These are phyloP conservation scores for Juglanconis oblonga DNA, from an alignment of 2,329 filamentous ascomycete genomes.

Conservation along the genomic window DNA sequence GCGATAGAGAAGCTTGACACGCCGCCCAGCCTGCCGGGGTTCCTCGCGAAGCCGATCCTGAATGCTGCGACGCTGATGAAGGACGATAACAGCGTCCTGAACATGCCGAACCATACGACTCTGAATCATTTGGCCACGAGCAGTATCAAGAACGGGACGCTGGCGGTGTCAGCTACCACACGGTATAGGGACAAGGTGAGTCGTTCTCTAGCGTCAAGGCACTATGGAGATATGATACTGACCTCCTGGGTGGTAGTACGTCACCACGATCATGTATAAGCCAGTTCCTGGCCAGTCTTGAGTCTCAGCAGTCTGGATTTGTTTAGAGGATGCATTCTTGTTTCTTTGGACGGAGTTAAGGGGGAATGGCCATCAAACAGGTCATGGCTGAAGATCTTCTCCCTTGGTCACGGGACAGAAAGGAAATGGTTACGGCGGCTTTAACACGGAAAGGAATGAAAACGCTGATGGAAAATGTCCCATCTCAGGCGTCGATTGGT, in stretches of 20 bases:
- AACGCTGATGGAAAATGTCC: not conserved
- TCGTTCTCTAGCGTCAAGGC: conserved; percentile 6
- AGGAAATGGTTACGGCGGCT: conserved; percentile 3
- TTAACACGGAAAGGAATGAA: conserved; percentile 6
- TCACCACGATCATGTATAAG: conserved; percentile 97
- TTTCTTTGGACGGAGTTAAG: conserved; percentile 14
- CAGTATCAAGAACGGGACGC: conserved; percentile 93
- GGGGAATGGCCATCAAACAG: conserved; percentile 1
- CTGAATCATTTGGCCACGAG: conserved; percentile 95
- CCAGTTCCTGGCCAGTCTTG: conserved; percentile 39
- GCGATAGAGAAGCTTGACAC: conserved; percentile 77
- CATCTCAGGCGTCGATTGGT: not conserved
- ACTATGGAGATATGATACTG: conserved; percentile 16
- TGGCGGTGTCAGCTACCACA: conserved; percentile 96
- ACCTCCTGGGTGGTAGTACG: conserved; percentile 61
- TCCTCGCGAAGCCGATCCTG: conserved; percentile 89
- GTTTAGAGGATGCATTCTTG: not conserved
- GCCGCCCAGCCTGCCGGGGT: conserved; percentile 83
- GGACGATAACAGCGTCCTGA: conserved; percentile 95
- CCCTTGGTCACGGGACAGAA: not conserved
- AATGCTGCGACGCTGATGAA: conserved; percentile 91
- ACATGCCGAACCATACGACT: conserved; percentile 95
- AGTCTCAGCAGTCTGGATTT: not conserved
- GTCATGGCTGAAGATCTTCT: not conserved
- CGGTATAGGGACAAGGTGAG: conserved; percentile 90